Base-by-base conservation (phyloP, 306 rosid species). In the Lotus japonicus region DNA sequence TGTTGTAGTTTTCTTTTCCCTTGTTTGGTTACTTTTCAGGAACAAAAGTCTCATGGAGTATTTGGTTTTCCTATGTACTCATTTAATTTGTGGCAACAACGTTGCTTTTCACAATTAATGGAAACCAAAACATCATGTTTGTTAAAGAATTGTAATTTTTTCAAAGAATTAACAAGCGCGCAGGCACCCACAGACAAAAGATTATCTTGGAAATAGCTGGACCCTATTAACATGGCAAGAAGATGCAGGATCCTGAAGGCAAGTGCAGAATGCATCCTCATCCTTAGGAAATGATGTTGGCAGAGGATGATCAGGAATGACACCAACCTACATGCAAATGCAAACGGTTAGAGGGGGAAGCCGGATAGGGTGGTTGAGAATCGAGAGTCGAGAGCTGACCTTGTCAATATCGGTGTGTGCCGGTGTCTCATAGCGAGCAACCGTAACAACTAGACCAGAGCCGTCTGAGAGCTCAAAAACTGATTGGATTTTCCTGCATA, bases 351-450 rank as follows among this genome's bases (percentile, higher is more conserved):
- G 69, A 2, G 45, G 53, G 26, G 38, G 7, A 64, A 58, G 45
- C 26, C 14, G 3, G 23, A 11, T 42, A 35, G 12, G 17, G 70
- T 13, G 61, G 50, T 45, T 13, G 17, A 65, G 53, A 50, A 7
- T 4, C 15, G n/a, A 76, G 72, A 70, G 70, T 44, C 11, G 51
- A 28, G 18, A 57, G 23, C 64, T 73, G 57, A 89, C 98, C 97
- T 92, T 89, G 71, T 92, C 87, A 4, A 92, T 92, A 77, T 92
- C 90, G 11, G 81, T 89, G 82, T 88, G 98, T 9, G 88, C 89
- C 50, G 98, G 97, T 44, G 98, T 92, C 83, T 89, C 97, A 2
- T 88, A 92, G 36, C 98, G 97, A 70, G 98, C 98, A 50, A 89
- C 96, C 0, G 98, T 92, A 17, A 92, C 91, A 66, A 86, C 98